Evolutionary conservation across 2,329 filamentous ascomycete genomes (phyloP), one percentile per base, ranked within the genome.

Genomic region (Emergomyces pasteurianus): DNA sequence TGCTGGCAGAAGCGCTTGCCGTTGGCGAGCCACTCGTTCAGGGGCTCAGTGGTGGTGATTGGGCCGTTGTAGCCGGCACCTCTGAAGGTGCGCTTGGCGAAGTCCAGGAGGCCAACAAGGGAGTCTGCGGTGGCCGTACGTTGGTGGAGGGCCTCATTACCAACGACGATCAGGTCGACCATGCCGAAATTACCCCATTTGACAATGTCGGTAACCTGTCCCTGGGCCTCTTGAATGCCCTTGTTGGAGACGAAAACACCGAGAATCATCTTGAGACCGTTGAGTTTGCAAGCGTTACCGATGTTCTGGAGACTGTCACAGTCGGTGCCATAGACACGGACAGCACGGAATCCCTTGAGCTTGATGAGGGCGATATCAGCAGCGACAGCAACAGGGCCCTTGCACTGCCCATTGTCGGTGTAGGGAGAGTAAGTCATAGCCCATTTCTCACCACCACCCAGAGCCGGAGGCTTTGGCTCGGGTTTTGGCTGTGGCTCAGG

Each of bases 261-360:
- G 63, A 95, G 78, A 74, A 96, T 92, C 75, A 96, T 79, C 74
- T 87, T 86, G 63, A 96, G 72, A 63, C 87, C 86, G 74, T 86
- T 72, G 68, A 82, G 74, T 69, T 82, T 75, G 77, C 82, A 86
- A 62, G 89, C 88, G 50, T 77, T 75, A 65, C 89, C 89, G 62
- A 96, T 86, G 75, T 83, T 86, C 72, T 85, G 77, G 63, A 95
- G 87, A 60, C 87, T 87, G 76, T 83, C 81, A 82, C 92, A 97
- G 83, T 96, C 92, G 67, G 91, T 92, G 65, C 87, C 90, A 85
- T 97, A 97, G 72, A 94, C 80, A 74, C 92, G 92, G 73, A 92
- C 74, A 57, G 82, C 79, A 65, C 76, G 76, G 83, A 92, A 90
- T 63, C 88, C 88, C 65, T 83, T 82, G 59, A 68, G 57, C 70